A percentile compares a stretch with the other conserved stretches of the same genome.
Conservation (phyloP, 305 asterid species). For the Solanum hybrid region DNA sequence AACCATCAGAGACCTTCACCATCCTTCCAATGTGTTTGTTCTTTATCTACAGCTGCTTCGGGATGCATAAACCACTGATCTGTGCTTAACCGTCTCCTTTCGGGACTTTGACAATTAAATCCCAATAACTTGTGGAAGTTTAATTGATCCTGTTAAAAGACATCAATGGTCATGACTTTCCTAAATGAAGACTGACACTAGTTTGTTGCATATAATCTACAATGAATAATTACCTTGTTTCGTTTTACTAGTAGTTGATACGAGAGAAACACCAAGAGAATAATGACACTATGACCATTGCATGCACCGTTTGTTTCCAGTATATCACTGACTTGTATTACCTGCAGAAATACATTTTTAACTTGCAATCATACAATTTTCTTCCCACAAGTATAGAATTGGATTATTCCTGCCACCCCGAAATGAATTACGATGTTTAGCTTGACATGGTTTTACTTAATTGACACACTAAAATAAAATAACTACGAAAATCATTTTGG, state of each 20-base stretch:
- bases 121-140: constrained; percentile 92
- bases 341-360: constrained; percentile 38
- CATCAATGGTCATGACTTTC: constrained; percentile 9
- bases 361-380: background rate
- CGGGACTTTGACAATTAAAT: constrained; percentile 49
- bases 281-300: constrained; percentile 70
- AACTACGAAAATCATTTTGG: background rate
- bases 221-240: constrained; percentile 49
- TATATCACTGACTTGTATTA: constrained; percentile 90
- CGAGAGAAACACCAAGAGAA: constrained; percentile 87
- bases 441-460: background rate
- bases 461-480: background rate
- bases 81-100: constrained; percentile 35
- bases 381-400: background rate
- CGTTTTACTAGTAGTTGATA: constrained; percentile 86
- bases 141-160: constrained; percentile 56
- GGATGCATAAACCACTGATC: constrained; percentile 30
- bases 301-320: constrained; percentile 89
- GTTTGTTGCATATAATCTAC: background rate
- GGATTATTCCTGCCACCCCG: background rate
- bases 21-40: constrained; percentile 15
- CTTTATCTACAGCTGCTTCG: constrained; percentile 10
- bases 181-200: constrained; percentile 2
- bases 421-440: background rate
- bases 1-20: constrained; percentile 42